A percentile compares a stretch with the other conserved stretches of the same genome.
Evolutionary conservation across 306 rosid species (phyloP).

Genomic region (Casuarina glauca): DNA sequence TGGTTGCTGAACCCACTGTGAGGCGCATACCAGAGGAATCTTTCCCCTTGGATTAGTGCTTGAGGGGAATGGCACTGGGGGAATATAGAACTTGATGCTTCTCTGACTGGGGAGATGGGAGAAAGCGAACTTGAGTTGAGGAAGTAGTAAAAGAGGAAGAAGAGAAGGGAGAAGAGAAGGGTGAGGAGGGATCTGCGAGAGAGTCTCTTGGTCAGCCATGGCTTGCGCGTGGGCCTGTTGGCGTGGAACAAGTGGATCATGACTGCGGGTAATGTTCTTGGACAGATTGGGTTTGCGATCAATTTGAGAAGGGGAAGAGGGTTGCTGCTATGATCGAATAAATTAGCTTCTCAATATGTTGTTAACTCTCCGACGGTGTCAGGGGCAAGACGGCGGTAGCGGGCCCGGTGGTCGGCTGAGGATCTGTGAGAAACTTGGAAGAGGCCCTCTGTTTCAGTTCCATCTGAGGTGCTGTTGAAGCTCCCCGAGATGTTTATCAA

Average conservation of each 20-base stretch:
- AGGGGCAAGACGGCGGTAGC: too few species aligned
- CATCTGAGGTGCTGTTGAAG: too few species aligned
- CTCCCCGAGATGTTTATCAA: too few species aligned
- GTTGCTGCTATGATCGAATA: neutral
- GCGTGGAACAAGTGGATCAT: constrained; percentile 32
- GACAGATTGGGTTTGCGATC: neutral
- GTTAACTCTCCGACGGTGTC: too few species aligned
- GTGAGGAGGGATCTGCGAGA: constrained; percentile 33
- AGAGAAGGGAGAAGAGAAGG: constrained; percentile 32
- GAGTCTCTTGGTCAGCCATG: constrained; percentile 43
- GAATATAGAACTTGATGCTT: constrained; percentile 9
- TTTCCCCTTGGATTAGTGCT: constrained; percentile 37
- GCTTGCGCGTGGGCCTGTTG: constrained; percentile 32
- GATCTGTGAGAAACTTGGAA: too few species aligned
- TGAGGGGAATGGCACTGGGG: constrained; percentile 45
- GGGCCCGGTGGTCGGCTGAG: too few species aligned
- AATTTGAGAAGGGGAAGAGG: neutral
- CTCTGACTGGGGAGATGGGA: constrained; percentile 12
- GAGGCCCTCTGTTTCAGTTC: too few species aligned
- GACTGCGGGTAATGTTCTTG: neutral
- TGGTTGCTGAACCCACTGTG: constrained; percentile 94
- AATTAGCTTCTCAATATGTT: too few species aligned
- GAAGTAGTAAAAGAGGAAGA: constrained; percentile 44
- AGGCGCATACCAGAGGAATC: constrained; percentile 78
- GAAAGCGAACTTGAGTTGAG: constrained; percentile 23